phyloP scores from a whole-genome alignment of 257 asterid species.

The Linaria vulgaris region DNA sequence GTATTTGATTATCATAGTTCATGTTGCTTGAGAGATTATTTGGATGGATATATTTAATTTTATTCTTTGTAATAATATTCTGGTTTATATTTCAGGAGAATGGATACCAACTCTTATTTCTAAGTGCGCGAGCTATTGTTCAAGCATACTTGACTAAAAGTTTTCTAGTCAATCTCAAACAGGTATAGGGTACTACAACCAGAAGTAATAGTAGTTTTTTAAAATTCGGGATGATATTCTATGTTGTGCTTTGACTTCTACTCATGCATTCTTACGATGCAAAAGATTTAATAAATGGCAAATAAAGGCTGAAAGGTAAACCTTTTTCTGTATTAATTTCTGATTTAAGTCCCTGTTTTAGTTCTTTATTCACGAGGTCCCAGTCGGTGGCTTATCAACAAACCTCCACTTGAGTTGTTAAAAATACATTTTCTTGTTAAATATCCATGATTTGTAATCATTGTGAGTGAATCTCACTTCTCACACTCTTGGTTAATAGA shows the following conservation, averaged over 20 bases:
- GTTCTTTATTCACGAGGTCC: not conserved
- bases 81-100: constrained; percentile 61
- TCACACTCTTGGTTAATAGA: no score
- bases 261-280: no score
- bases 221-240: no score
- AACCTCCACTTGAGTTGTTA: not conserved
- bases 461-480: no score
- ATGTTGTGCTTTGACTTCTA: no score
- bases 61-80: not conserved
- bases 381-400: not conserved
- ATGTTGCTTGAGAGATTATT: not conserved
- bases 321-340: no score
- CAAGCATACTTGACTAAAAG: constrained; percentile 93
- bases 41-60: not conserved
- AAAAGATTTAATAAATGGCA: no score
- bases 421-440: not conserved
- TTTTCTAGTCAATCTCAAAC: constrained; percentile 89
- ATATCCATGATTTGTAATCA: no score
- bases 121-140: constrained; percentile 98
- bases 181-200: constrained; percentile 44
- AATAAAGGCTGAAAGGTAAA: no score
- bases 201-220: not conserved
- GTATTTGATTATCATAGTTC: not conserved
- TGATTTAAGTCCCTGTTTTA: not conserved
- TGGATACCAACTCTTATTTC: constrained; percentile 94